Evolutionary conservation across 768 basidiomycete genomes (phyloP).

Genomic region (Calvatia gigantea): DNA sequence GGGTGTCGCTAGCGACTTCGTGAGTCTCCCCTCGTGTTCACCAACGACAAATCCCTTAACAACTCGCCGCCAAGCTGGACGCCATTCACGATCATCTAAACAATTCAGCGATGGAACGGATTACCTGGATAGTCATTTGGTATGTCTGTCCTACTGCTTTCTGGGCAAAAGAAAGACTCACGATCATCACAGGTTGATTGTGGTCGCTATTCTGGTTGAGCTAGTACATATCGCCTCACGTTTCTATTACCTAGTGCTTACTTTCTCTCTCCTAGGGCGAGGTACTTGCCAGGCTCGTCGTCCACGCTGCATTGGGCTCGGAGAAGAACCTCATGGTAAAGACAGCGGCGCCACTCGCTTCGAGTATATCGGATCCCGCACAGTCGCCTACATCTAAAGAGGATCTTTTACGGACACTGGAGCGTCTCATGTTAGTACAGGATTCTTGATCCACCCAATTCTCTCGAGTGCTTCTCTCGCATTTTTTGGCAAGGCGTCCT

Average conservation of each 20-base stretch:
- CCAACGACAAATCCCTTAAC: no score
- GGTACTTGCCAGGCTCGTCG: conserved; percentile 70
- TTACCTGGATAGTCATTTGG: conserved; percentile 61
- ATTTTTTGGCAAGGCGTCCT: background rate
- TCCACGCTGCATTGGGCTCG: conserved; percentile 52
- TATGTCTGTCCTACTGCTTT: conserved; percentile 22
- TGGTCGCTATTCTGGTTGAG: conserved; percentile 87
- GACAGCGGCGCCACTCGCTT: background rate
- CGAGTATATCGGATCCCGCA: conserved; percentile 1
- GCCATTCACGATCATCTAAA: conserved; percentile 94
- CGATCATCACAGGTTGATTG: conserved; percentile 66
- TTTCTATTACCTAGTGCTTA: background rate
- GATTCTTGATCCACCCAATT: background rate
- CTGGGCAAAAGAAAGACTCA: conserved; percentile 18
- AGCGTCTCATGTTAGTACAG: conserved; percentile 30
- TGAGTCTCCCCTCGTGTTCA: conserved; percentile 34
- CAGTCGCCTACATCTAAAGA: conserved; percentile 29
- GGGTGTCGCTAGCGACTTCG: conserved; percentile 84
- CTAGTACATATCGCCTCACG: conserved; percentile 43
- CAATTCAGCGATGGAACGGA: conserved; percentile 84
- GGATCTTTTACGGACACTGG: conserved; percentile 37
- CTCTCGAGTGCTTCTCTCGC: background rate
- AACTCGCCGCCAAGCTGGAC: no score
- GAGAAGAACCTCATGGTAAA: conserved; percentile 1
- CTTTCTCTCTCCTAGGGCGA: conserved; percentile 55